Evolutionary conservation across 1,284 basidiomycete genomes (phyloP).

Genomic region (Apiotrichum sp.): DNA sequence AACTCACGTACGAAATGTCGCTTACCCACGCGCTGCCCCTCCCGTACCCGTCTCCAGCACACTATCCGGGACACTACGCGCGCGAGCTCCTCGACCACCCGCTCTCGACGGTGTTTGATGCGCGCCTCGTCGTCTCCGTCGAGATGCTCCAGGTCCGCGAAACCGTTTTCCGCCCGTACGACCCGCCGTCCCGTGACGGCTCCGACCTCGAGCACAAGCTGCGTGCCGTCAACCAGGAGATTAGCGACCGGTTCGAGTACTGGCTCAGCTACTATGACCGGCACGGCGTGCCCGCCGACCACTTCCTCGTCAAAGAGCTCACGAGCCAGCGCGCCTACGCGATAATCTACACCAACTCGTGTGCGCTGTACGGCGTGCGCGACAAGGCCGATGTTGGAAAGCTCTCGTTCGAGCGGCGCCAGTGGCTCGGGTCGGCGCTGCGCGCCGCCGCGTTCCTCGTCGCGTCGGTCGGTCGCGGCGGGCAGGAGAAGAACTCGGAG

Average conservation of each 20-base stretch:
- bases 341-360: constrained; percentile 7
- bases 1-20: constrained; percentile 17
- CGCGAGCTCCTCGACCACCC: constrained; percentile 26
- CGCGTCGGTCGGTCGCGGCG: constrained; percentile 2
- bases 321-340: constrained; percentile 5
- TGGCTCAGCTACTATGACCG: constrained; percentile 12
- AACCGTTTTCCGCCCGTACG: neutral
- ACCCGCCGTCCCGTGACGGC: neutral
- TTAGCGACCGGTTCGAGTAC: constrained; percentile 4
- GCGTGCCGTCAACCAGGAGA: constrained; percentile 1
- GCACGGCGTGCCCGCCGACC: constrained; percentile 6
- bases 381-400: neutral
- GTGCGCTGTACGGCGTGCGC: constrained; percentile 4
- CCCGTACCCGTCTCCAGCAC: constrained; percentile 6
- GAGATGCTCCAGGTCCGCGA: constrained; percentile 17
- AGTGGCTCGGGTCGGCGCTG: constrained; percentile 8
- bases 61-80: constrained; percentile 13
- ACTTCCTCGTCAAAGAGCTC: constrained; percentile 18
- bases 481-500: constrained; percentile 7
- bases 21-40: constrained; percentile 22
- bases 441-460: constrained; percentile 11
- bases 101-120: constrained; percentile 17
- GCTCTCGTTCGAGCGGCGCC: constrained; percentile 6
- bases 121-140: constrained; percentile 21
- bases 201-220: constrained; percentile 4